Conservation (phyloP, 768 basidiomycete species). For the Boletales sp. region DNA sequence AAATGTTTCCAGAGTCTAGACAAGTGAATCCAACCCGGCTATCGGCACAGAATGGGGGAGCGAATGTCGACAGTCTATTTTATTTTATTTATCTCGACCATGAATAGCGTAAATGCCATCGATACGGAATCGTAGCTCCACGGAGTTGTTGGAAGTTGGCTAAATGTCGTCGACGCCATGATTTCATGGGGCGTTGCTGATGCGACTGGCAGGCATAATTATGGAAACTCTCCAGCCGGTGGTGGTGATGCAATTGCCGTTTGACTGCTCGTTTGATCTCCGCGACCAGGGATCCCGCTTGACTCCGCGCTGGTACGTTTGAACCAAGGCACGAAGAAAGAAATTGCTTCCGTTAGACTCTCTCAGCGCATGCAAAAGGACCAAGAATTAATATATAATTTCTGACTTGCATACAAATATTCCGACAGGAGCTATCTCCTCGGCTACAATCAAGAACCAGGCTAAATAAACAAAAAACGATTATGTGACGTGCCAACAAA, state of each 20-base stretch:
- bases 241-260: conserved; percentile 7
- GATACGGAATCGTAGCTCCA: conserved; percentile 12
- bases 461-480: conserved; percentile 17
- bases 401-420: conserved; percentile 14
- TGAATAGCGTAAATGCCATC: neutral
- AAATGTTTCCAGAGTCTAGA: neutral
- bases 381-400: conserved; percentile 12
- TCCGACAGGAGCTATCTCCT: conserved; percentile 17
- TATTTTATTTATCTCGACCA: neutral
- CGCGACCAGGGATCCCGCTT: conserved; percentile 17
- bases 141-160: conserved; percentile 24
- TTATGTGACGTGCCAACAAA: conserved; percentile 18
- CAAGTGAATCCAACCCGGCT: neutral
- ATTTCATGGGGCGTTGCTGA: conserved; percentile 5
- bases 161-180: neutral
- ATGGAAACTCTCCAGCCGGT: neutral
- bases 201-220: neutral
- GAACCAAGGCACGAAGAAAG: conserved; percentile 13
- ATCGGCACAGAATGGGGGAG: neutral
- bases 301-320: conserved; percentile 5
- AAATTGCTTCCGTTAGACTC: conserved; percentile 30
- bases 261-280: conserved; percentile 24
- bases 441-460: conserved; percentile 29
- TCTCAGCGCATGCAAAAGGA: conserved; percentile 9
- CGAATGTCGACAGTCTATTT: neutral